These are phyloP conservation scores for Coemansia sp. DNA, from an alignment of 192 early-diverging fungal species.

Conservation along the genomic window DNA sequence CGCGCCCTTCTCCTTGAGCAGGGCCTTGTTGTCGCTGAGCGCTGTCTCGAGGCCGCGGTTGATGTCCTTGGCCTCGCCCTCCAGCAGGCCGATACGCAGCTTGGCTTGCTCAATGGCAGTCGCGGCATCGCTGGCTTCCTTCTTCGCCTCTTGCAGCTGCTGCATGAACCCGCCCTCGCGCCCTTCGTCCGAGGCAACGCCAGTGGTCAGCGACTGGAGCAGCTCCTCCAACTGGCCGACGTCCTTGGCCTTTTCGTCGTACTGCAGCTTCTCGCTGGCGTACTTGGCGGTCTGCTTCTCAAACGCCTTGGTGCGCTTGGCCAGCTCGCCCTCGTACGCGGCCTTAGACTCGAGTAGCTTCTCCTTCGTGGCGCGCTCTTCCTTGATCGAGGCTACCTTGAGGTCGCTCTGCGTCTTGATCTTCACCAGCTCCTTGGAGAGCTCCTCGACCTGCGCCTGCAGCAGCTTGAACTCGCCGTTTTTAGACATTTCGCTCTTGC, in stretches of 20 bases:
- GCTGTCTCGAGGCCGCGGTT: slow-evolving; percentile 68
- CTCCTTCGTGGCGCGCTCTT: slow-evolving; percentile 62
- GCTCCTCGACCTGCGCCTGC: slow-evolving; percentile 72
- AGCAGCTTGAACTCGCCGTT: slow-evolving; percentile 68
- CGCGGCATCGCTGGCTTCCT: slow-evolving; percentile 59
- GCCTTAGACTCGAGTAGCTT: slow-evolving; percentile 31
- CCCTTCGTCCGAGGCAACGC: slow-evolving; percentile 85
- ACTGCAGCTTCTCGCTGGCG: slow-evolving; percentile 40
- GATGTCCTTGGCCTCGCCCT: slow-evolving; percentile 71
- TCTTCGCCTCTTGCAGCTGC: slow-evolving; percentile 84
- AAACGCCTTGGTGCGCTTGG: slow-evolving; percentile 24
- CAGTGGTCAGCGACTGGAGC: slow-evolving; percentile 90
- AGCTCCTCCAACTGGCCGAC: slow-evolving; percentile 70
- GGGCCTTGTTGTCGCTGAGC: slow-evolving; percentile 62
- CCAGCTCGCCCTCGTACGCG: slow-evolving; percentile 35
- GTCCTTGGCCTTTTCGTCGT: slow-evolving; percentile 46
- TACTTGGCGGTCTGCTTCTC: slow-evolving; percentile 31
- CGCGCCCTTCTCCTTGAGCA: slow-evolving; percentile 50
- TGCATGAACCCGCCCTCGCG: slow-evolving; percentile 96
- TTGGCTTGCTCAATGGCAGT: slow-evolving; percentile 79
- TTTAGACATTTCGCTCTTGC: slow-evolving; percentile 57
- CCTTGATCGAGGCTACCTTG: slow-evolving; percentile 70
- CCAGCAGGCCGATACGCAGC: slow-evolving; percentile 73
- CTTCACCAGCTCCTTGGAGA: slow-evolving; percentile 77
- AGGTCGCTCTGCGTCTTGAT: slow-evolving; percentile 83